Evolutionary conservation across 2,329 filamentous ascomycete species (phyloP).

Genomic region (Aspergillus uvarum): DNA sequence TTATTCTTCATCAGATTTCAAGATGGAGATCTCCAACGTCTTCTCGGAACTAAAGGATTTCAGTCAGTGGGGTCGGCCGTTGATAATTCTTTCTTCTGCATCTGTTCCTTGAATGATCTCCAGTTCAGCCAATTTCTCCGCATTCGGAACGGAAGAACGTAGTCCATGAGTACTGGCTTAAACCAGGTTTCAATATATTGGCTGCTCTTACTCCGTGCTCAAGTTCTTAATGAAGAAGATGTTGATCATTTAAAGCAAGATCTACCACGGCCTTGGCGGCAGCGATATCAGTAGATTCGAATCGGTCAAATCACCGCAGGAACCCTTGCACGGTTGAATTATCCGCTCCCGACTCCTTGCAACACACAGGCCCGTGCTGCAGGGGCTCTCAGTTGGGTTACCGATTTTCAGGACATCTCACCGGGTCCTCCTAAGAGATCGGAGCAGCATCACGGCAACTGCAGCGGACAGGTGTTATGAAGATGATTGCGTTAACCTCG

Average conservation of each 20-base stretch:
- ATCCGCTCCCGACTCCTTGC: constrained; percentile 27
- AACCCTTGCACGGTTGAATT: constrained; percentile 18
- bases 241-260: constrained; percentile 1
- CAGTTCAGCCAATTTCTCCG: not conserved
- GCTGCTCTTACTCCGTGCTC: not conserved
- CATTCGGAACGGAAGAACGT: not conserved
- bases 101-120: not conserved
- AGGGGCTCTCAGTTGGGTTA: constrained; percentile 9
- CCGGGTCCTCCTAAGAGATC: not conserved
- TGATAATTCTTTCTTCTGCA: not conserved
- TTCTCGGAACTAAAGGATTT: not conserved
- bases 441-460: not conserved
- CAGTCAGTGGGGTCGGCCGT: not conserved
- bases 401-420: not conserved
- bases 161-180: not conserved
- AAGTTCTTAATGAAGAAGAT: not conserved
- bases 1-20: not conserved
- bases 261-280: constrained; percentile 9
- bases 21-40: not conserved
- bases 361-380: constrained; percentile 25
- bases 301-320: constrained; percentile 12
- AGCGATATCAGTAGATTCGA: constrained; percentile 8
- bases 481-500: not conserved
- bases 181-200: constrained; percentile 7
- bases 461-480: not conserved